A percentile compares a stretch with the other conserved stretches of the same genome.
These are phyloP conservation scores for Ustilago cynodontis DNA, from an alignment of 1,284 basidiomycete species.

Conservation along the genomic window DNA sequence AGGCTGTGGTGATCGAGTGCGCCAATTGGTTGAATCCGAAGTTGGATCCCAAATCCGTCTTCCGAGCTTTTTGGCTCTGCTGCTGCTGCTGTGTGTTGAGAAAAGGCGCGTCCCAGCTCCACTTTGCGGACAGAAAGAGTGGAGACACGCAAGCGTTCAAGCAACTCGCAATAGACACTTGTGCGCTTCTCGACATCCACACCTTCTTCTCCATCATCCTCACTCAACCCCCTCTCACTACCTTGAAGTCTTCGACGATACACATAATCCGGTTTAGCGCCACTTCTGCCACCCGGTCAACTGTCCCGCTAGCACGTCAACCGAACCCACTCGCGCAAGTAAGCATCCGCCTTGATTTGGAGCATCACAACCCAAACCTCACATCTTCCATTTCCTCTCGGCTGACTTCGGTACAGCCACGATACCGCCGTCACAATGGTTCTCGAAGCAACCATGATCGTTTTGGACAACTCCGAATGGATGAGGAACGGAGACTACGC, in stretches of 20 bases:
- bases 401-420: conserved; percentile 21
- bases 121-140: conserved; percentile 10
- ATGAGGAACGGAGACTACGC: conserved; percentile 87
- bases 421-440: conserved; percentile 49
- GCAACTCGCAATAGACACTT: conserved; percentile 6
- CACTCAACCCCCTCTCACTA: not conserved
- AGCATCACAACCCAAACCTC: not conserved
- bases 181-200: not conserved
- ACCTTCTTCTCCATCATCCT: conserved; percentile 8
- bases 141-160: conserved; percentile 43
- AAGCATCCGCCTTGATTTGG: not conserved
- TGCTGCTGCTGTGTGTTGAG: conserved; percentile 14
- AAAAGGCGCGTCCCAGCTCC: conserved; percentile 30
- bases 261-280: too few species aligned
- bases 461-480: conserved; percentile 70
- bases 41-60: conserved; percentile 12
- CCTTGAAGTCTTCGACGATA: not conserved
- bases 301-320: not conserved
- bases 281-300: not conserved
- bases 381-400: not conserved
- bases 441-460: conserved; percentile 70
- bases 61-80: conserved; percentile 13
- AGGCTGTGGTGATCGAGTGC: conserved; percentile 34
- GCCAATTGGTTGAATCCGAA: conserved; percentile 12
- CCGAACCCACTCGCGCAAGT: not conserved